Percentiles rank a stretch among this genome's conserved stretches.
These are phyloP conservation scores for Sextonia rubra DNA, from an alignment of 164 flowering plant species.

Conservation along the genomic window DNA sequence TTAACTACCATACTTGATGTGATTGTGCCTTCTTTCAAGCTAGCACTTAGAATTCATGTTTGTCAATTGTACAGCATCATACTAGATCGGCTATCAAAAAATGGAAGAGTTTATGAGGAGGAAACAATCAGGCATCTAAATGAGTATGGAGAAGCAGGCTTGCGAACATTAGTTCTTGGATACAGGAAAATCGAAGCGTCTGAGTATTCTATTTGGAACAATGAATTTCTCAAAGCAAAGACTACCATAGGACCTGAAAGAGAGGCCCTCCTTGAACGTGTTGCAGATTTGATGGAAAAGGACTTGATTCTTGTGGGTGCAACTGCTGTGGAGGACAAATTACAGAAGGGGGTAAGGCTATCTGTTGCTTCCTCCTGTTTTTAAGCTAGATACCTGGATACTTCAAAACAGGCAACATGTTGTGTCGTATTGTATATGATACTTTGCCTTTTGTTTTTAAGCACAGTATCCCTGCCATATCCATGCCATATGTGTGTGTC, in stretches of 20 bases:
- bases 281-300: constrained; percentile 77
- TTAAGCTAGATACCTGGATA: neutral
- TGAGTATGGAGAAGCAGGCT: constrained; percentile 93
- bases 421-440: no score
- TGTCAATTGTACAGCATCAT: constrained; percentile 61
- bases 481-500: no score
- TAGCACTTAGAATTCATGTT: neutral
- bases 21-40: constrained; percentile 1
- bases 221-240: constrained; percentile 75
- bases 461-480: no score
- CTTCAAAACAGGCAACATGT: no score
- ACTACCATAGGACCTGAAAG: constrained; percentile 78
- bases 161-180: constrained; percentile 92
- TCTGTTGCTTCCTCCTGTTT: neutral
- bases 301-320: constrained; percentile 94
- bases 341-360: constrained; percentile 80
- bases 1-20: neutral
- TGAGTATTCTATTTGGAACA: constrained; percentile 78
- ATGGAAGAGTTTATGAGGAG: constrained; percentile 66
- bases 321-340: constrained; percentile 97
- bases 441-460: no score
- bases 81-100: constrained; percentile 78
- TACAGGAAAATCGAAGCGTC: constrained; percentile 79
- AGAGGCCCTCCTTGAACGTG: constrained; percentile 73
- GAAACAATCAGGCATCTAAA: constrained; percentile 77